phyloP scores from a whole-genome alignment of 202 grass and related monocot genomes.

The Cymbopogon flexuosus region DNA sequence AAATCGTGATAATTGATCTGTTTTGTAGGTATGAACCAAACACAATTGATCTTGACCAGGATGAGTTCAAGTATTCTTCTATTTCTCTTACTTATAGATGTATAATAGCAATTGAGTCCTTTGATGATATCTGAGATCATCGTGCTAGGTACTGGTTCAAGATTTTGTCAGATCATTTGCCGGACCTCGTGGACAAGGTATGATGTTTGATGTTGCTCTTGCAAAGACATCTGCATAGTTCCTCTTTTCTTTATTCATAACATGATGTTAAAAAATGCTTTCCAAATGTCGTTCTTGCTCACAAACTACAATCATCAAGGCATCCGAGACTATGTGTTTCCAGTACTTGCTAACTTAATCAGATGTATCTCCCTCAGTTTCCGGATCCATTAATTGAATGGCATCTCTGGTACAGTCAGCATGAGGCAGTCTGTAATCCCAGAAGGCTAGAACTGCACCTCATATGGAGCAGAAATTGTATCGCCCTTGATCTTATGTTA shows the following conservation, averaged over 20 bases:
- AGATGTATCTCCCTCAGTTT: not conserved
- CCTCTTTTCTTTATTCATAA: not conserved
- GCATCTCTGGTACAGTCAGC: not conserved
- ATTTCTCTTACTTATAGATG: slow-evolving; percentile 27
- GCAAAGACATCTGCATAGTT: slow-evolving; percentile 1
- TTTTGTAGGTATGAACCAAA: slow-evolving; percentile 94
- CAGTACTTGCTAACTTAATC: not conserved
- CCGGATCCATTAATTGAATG: not conserved
- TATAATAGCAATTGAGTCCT: slow-evolving; percentile 8
- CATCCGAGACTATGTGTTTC: not conserved
- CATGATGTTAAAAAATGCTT: not conserved
- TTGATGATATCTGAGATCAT: slow-evolving; percentile 36
- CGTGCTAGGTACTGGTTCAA: slow-evolving; percentile 84
- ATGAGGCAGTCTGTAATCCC: not conserved
- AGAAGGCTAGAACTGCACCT: not conserved
- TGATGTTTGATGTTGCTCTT: slow-evolving; percentile 31
- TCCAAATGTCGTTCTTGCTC: not conserved
- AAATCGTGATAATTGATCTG: slow-evolving; percentile 25
- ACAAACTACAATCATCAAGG: not conserved
- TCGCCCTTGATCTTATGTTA: not conserved
- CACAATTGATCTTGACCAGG: slow-evolving; percentile 83
- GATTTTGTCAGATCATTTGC: slow-evolving; percentile 72
- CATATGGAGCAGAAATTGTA: not conserved
- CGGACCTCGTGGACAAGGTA: slow-evolving; percentile 97
- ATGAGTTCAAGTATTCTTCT: slow-evolving; percentile 81